phyloP scores from a whole-genome alignment of 2,329 filamentous ascomycete genomes.

The Nemania sp. region DNA sequence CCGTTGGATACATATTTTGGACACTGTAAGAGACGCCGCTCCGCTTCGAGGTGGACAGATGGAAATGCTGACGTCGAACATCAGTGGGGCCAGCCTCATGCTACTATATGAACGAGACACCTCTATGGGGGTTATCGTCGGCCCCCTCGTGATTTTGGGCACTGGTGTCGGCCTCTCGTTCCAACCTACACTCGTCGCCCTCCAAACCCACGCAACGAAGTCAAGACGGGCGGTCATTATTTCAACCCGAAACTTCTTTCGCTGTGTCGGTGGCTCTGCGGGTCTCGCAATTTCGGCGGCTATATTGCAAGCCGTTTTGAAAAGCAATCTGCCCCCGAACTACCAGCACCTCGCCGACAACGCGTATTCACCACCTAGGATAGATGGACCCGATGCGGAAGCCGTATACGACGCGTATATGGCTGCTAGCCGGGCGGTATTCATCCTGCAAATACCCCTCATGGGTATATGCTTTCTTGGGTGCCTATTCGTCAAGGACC shows the following conservation, averaged over 20 bases:
- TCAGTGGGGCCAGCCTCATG: slow-evolving; percentile 54
- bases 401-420: slow-evolving; percentile 56
- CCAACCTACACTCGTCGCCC: slow-evolving; percentile 57
- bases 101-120: slow-evolving; percentile 53
- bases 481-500: slow-evolving; percentile 57
- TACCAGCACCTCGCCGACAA: slow-evolving; percentile 36
- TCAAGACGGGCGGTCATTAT: slow-evolving; percentile 65
- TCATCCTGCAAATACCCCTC: slow-evolving; percentile 60
- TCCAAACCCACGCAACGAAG: slow-evolving; percentile 61
- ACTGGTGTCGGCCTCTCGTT: slow-evolving; percentile 57
- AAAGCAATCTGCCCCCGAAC: slow-evolving; percentile 34
- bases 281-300: slow-evolving; percentile 63
- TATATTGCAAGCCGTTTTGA: slow-evolving; percentile 44
- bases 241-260: slow-evolving; percentile 65
- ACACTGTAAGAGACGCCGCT: slow-evolving; percentile 37
- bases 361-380: slow-evolving; percentile 38
- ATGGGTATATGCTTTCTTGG: slow-evolving; percentile 55
- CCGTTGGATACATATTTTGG: slow-evolving; percentile 45
- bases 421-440: slow-evolving; percentile 58
- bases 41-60: neutral
- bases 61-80: neutral
- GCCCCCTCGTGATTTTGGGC: slow-evolving; percentile 56
- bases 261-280: slow-evolving; percentile 61
- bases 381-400: slow-evolving; percentile 23
- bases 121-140: slow-evolving; percentile 52